Evolutionary conservation across 1,139 yeast genomes (phyloP).

Genomic region (Debaryomyces nepalensis): DNA sequence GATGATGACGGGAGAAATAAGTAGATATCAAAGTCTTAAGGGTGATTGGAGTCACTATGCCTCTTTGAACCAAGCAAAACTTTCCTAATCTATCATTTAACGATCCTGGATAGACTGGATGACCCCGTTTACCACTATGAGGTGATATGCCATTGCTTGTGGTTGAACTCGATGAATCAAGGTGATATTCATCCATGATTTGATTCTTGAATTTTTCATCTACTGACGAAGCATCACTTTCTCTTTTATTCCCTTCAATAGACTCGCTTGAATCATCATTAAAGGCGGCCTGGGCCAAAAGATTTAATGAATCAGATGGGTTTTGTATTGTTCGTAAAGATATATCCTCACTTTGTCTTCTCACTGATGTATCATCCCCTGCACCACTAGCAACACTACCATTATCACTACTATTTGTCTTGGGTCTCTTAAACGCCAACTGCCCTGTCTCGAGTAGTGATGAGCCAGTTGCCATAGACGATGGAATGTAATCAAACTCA

Average conservation of each 20-base stretch:
- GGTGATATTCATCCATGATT: conserved; percentile 1
- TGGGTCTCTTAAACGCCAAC: conserved; percentile 1
- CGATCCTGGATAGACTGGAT: conserved; percentile 4
- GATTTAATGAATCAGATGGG: conserved; percentile 8
- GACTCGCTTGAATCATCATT: conserved; percentile 5
- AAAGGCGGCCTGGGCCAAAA: conserved; percentile 8
- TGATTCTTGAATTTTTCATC: conserved; percentile 8
- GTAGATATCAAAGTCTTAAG: conserved; percentile 7
- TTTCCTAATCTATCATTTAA: conserved; percentile 4
- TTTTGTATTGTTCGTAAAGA: conserved; percentile 6
- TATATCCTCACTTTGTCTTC: conserved; percentile 6
- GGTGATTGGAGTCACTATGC: conserved; percentile 8
- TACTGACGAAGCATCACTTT: neutral
- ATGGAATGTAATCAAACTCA: conserved; percentile 6
- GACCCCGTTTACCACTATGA: conserved; percentile 2
- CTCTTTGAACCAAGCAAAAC: conserved; percentile 10
- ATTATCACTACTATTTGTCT: conserved; percentile 1
- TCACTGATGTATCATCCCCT: conserved; percentile 4
- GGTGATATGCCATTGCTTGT: neutral
- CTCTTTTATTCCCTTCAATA: neutral
- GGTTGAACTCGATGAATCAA: conserved; percentile 5
- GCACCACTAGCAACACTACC: conserved; percentile 6
- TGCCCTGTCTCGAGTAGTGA: conserved; percentile 5
- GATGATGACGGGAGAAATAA: conserved; percentile 6
- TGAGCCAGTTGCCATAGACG: conserved; percentile 6